Conservation (phyloP, 2,329 filamentous ascomycete genomes). For the Ophiostoma triangulosporum region DNA sequence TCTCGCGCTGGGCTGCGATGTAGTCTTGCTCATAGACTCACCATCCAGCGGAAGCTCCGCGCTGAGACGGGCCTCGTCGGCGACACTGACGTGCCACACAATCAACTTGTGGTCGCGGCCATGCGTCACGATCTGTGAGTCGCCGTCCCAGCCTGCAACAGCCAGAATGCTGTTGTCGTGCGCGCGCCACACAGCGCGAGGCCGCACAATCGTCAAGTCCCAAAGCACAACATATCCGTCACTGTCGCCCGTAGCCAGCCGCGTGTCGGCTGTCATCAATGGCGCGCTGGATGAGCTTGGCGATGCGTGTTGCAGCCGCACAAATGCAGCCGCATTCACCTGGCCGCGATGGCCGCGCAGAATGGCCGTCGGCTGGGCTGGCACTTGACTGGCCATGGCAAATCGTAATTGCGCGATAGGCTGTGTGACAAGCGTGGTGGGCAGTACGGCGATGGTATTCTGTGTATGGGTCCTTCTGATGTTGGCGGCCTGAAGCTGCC, state of each 20-base stretch:
- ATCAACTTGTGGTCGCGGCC: conserved; percentile 70
- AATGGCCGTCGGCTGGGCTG: conserved; percentile 34
- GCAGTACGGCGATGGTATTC: too few relatives aligned
- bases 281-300: conserved; percentile 32
- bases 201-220: conserved; percentile 69
- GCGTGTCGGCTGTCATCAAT: conserved; percentile 46
- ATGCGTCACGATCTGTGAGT: conserved; percentile 71
- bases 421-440: too few relatives aligned
- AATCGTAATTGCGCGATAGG: too few relatives aligned
- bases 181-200: conserved; percentile 73
- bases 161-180: conserved; percentile 68
- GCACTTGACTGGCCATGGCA: background rate
- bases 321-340: background rate
- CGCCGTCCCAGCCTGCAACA: conserved; percentile 51
- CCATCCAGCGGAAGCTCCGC: conserved; percentile 58
- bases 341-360: conserved; percentile 31
- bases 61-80: conserved; percentile 52
- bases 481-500: too few relatives aligned
- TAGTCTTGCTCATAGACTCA: background rate
- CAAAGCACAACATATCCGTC: conserved; percentile 82
- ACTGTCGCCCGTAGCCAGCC: conserved; percentile 75
- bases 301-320: conserved; percentile 22
- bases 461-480: too few relatives aligned
- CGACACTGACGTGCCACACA: conserved; percentile 60
- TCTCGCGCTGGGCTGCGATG: background rate